Base-by-base conservation (phyloP, 768 basidiomycete genomes). In the Leccinum imitatum region DNA sequence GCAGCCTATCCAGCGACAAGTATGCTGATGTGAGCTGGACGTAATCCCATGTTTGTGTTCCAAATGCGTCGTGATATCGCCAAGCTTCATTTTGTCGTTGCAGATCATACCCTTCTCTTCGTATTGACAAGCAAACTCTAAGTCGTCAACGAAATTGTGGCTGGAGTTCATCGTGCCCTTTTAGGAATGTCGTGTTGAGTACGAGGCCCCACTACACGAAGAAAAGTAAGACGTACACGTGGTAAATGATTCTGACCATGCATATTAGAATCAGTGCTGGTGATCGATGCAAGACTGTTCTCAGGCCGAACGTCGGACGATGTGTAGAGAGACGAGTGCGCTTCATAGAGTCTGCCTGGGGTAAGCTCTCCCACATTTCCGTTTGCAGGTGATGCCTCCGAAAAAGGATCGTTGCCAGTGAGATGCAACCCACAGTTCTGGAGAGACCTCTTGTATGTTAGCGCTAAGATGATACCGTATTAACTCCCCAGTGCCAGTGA, bases 101-200 rank as follows among this genome's bases (percentile, higher is more conserved):
- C 61, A 62, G 27, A 23, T 2, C 6, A 14, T 31, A 10, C 3
- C 13, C n/a, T 14, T 10, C 17, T 57, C 44, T 17, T 19, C 35
- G 51, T 54, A 62, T 15, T 47, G 54, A 11, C 61, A 62, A 13
- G n/a, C 6, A 13, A 63, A 35, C 35, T 53, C 61, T 2, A 6
- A 15, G 6, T 53, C 30, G 15, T 62, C 61, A 6, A 50, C 21
- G 8, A 33, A 21, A 46, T 11, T 3, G 9, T 21, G 27, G 10
- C 31, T 63, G 15, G 46, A 48, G 1, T 35, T 4, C 3, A 63
- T 63, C 44, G 52, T 39, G 33, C 63, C 61, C 54, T 63, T 63
- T 4, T 3, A 15, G 6, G 2, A 7, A 10, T 3, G 15, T 15
- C 13, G 2, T 17, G 2, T 39, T 50, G 6, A 50, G 33, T 13